Evolutionary conservation across 306 rosid genomes (phyloP), one percentile per base, ranked within the genome.

Genomic region (Rosa multiflora): DNA sequence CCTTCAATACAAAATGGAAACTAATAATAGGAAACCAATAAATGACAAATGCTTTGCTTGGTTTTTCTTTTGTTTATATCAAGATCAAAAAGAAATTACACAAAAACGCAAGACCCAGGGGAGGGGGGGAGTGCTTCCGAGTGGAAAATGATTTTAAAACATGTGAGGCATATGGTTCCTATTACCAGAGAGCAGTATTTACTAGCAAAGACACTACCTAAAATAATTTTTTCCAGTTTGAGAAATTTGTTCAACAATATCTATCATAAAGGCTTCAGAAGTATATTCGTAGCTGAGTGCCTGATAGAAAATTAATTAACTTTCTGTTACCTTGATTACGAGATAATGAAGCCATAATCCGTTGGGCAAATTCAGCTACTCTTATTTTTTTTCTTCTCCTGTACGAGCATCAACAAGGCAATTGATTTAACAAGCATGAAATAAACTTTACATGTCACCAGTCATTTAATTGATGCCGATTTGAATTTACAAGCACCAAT

Each of bases 321-420:
- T 39, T 53, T 14, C 17, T 6, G 26, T n/a, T 64, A 76, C 79
- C 73, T 32, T 13, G 32, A 40, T 74, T 44, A 55, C 14, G 29
- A 37, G 67, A 39, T 39, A 74, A 6, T 6, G 66, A 43, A 10
- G 35, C 47, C 46, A 74, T 6, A 74, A 39, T 21, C 67, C 43
- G 43, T 67, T 0, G 40, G 1, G 72, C 40, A 46, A 49, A 21
- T 39, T 39, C 72, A 32, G 47, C 79, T 20, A 48, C 72, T 63
- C 29, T 66, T 10, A 23, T 18, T 11, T 44, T 13, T 64, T 20
- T 29, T 4, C 61, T 51, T 20, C 10, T 63, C 73, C 79, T 76
- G 63, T 5, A 76, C 26, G 48, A 76, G 53, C 79, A 76, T 70
- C 73, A 49, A 37, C 8, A 49, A 47, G 46, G 47, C 6, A 35